Conservation (phyloP, 495 filamentous ascomycete species). For the Darksidea phi region DNA sequence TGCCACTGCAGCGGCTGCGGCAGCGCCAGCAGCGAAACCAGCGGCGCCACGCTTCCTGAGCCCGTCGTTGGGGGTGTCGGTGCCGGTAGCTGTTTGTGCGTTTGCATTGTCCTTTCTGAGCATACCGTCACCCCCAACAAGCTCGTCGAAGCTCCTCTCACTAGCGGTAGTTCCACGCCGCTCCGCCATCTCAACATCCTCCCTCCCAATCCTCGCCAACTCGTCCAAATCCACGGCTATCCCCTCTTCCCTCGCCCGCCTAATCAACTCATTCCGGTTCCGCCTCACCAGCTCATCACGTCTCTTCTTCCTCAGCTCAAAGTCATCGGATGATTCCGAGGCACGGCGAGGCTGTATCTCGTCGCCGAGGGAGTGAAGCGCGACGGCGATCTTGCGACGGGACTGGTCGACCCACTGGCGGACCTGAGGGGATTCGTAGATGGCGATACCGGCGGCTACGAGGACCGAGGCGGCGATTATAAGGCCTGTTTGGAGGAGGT, state of each 20-base stretch:
- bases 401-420: slow-evolving; percentile 72
- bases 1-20: slow-evolving; percentile 40
- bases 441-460: slow-evolving; percentile 76
- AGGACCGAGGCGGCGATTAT: slow-evolving; percentile 74
- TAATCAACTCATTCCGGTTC: slow-evolving; percentile 48
- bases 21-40: slow-evolving; percentile 52
- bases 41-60: slow-evolving; percentile 45
- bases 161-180: slow-evolving; percentile 9
- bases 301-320: slow-evolving; percentile 65
- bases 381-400: slow-evolving; percentile 74
- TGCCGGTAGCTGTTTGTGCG: slow-evolving; percentile 50
- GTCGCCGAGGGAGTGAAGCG: slow-evolving; percentile 74
- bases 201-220: slow-evolving; percentile 30
- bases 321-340: slow-evolving; percentile 53
- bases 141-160: slow-evolving; percentile 52
- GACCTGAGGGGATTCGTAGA: slow-evolving; percentile 82
- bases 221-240: slow-evolving; percentile 48
- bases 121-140: slow-evolving; percentile 56
- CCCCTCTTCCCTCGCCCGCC: slow-evolving; percentile 43
- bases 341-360: slow-evolving; percentile 58
- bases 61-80: slow-evolving; percentile 44
- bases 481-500: slow-evolving; percentile 54
- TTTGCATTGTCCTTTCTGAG: slow-evolving; percentile 36
- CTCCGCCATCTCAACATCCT: slow-evolving; percentile 29
- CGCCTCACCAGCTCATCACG: slow-evolving; percentile 74